A percentile compares a stretch with the other conserved stretches of the same genome.
Evolutionary conservation across 2,329 filamentous ascomycete genomes (phyloP).

Genomic region (Paracorniculantispora psalliotae): DNA sequence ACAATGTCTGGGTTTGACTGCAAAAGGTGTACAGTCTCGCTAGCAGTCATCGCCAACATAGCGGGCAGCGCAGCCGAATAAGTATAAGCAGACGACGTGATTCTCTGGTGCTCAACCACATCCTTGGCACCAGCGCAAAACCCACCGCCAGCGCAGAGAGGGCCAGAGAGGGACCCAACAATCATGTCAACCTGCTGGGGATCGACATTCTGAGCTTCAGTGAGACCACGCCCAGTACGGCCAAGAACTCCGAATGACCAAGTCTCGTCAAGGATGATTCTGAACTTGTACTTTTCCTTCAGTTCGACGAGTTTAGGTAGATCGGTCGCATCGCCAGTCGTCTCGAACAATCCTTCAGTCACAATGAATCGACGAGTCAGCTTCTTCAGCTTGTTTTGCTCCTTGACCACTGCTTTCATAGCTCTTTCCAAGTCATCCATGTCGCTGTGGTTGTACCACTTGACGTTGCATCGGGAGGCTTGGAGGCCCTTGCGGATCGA

Average conservation of each 20-base stretch:
- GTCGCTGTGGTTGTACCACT: slow-evolving; percentile 94
- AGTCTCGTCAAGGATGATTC: slow-evolving; percentile 93
- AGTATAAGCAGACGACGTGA: slow-evolving; percentile 87
- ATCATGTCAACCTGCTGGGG: slow-evolving; percentile 95
- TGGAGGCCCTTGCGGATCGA: slow-evolving; percentile 92
- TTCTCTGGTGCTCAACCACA: slow-evolving; percentile 93
- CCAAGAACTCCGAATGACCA: slow-evolving; percentile 96
- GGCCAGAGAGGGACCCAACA: slow-evolving; percentile 83
- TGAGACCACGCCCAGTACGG: slow-evolving; percentile 83
- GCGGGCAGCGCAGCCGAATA: slow-evolving; percentile 93
- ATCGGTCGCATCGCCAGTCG: slow-evolving; percentile 76
- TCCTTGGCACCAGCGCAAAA: slow-evolving; percentile 92
- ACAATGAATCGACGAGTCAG: slow-evolving; percentile 92
- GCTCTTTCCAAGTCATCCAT: slow-evolving; percentile 89
- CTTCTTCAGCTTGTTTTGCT: slow-evolving; percentile 78
- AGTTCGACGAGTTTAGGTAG: slow-evolving; percentile 87
- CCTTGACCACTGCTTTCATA: slow-evolving; percentile 77
- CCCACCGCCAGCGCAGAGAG: slow-evolving; percentile 85
- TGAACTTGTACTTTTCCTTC: slow-evolving; percentile 96
- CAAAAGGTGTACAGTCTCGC: slow-evolving; percentile 80
- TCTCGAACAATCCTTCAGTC: slow-evolving; percentile 92
- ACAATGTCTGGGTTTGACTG: slow-evolving; percentile 84
- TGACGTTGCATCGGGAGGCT: slow-evolving; percentile 82
- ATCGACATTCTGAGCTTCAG: slow-evolving; percentile 95
- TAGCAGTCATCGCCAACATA: slow-evolving; percentile 90